These are phyloP conservation scores for Dipteronia dyeriana DNA, from an alignment of 345 rosid genomes.

Conservation along the genomic window DNA sequence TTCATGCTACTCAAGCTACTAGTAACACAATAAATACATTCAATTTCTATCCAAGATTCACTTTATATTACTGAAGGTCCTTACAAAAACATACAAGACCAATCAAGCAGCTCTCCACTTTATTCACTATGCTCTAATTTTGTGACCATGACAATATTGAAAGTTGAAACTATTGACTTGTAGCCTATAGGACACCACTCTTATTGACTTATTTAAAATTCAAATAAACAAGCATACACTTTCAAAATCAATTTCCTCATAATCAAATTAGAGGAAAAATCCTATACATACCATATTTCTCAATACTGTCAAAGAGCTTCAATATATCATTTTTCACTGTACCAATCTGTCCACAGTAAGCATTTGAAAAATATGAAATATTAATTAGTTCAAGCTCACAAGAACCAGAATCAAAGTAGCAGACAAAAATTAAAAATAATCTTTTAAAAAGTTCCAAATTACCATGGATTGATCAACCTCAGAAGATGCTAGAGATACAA, in stretches of 20 bases:
- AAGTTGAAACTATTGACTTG: background rate
- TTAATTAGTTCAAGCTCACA: constrained; percentile 1
- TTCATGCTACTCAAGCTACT: background rate
- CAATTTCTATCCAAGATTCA: background rate
- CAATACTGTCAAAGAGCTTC: constrained; percentile 85
- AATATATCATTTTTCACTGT: constrained; percentile 61
- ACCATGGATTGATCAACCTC: constrained; percentile 84
- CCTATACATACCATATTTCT: constrained; percentile 69
- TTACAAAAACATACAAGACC: constrained; percentile 1
- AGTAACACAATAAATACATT: background rate
- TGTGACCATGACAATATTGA: background rate
- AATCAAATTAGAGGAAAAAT: constrained; percentile 11
- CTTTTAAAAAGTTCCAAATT: constrained; percentile 27
- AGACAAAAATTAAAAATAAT: background rate
- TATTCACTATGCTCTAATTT: background rate
- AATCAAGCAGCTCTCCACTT: constrained; percentile 2
- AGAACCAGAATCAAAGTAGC: constrained; percentile 1
- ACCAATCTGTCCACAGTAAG: constrained; percentile 53
- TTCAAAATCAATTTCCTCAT: background rate
- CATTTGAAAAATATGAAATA: constrained; percentile 13
- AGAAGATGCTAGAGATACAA: constrained; percentile 72
- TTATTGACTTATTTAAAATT: background rate
- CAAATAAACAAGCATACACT: background rate
- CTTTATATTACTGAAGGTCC: background rate
- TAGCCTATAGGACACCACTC: background rate